Evolutionary conservation across 2,329 filamentous ascomycete species (phyloP).

Genomic region (Colletotrichum gigasporum): DNA sequence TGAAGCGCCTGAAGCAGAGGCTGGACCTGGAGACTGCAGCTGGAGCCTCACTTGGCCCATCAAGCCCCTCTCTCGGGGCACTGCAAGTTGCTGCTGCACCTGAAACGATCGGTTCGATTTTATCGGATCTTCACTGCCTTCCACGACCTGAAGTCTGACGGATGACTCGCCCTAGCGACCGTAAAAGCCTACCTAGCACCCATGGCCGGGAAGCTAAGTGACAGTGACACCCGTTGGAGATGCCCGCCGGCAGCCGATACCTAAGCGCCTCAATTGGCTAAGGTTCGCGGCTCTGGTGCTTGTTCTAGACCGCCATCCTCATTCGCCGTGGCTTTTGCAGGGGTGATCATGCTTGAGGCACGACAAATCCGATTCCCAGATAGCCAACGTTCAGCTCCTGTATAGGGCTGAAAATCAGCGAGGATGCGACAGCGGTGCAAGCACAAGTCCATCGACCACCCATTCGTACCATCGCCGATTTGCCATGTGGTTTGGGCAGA

Average conservation of each 20-base stretch:
- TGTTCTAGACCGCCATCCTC: not conserved
- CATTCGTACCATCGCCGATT: slow-evolving; percentile 20
- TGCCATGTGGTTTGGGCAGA: slow-evolving; percentile 14
- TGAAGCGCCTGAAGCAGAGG: not conserved
- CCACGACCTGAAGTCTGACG: too few species aligned
- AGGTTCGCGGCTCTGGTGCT: too few species aligned
- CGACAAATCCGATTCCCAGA: not conserved
- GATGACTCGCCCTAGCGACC: too few species aligned
- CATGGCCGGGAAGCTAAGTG: too few species aligned
- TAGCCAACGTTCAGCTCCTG: not conserved
- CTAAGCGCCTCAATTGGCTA: not conserved
- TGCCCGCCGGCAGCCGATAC: too few species aligned
- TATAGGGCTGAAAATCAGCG: slow-evolving; percentile 6
- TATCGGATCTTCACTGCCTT: too few species aligned
- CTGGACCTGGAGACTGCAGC: too few species aligned
- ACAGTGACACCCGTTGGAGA: not conserved
- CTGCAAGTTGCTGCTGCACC: too few species aligned
- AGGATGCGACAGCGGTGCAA: not conserved
- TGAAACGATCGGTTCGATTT: too few species aligned
- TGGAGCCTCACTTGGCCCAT: slow-evolving; percentile 1
- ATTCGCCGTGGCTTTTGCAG: not conserved
- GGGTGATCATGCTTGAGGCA: not conserved
- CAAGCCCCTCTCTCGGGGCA: not conserved
- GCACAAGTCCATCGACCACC: not conserved
- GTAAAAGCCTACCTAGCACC: too few species aligned